Base-by-base conservation (phyloP, 805 yeast species). In the Kodamaea fukazawae region DNA sequence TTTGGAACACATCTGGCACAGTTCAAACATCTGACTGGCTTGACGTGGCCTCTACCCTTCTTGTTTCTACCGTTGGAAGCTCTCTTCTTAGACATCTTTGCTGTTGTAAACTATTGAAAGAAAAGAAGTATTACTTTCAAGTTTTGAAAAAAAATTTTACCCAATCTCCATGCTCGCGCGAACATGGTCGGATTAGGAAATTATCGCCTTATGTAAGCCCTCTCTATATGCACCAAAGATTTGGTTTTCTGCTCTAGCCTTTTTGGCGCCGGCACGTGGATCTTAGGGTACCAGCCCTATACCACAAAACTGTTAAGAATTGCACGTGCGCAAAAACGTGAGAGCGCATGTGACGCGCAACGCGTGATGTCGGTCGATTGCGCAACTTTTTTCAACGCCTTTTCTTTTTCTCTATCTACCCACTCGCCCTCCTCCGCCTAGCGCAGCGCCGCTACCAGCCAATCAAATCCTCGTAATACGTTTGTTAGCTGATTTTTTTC, bases 41-140 rank as follows among this genome's bases (percentile, higher is more conserved):
- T 87, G 76, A 87, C 96, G 96, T 93, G 98, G 73, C 99, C 99
- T 88, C 99, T 93, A 74, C 98, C 98, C 81, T 89, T 90, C 95
- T 93, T 93, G 95, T 93, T 93, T 83, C 99, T 91, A 84, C 99
- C 99, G 97, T 90, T 89, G 93, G 97, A 89, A 76, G 98, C 89
- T 90, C 99, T 91, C 98, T 93, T 93, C 88, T 93, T 93, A 78
- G 99, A 98, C 99, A 93, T 93, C 57, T 74, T 82, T 74, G 49
- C 60, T 59, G 42, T 15, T 44, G 36, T 18, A 28, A 25, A 33
- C 23, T 27, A 33, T 22, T 18, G 25, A 37, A 32, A 30, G 40
- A 37, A 37, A 37, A 37, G 14, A 22, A 33, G 29, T 22, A 22
- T 33, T 33, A 22, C 29, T 33, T 16, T 22, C 7, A 18, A 33